A percentile compares a stretch with the other conserved stretches of the same genome.
These are phyloP conservation scores for Zoysia pacifica DNA, from an alignment of 176 grass and related monocot genomes.

Conservation along the genomic window DNA sequence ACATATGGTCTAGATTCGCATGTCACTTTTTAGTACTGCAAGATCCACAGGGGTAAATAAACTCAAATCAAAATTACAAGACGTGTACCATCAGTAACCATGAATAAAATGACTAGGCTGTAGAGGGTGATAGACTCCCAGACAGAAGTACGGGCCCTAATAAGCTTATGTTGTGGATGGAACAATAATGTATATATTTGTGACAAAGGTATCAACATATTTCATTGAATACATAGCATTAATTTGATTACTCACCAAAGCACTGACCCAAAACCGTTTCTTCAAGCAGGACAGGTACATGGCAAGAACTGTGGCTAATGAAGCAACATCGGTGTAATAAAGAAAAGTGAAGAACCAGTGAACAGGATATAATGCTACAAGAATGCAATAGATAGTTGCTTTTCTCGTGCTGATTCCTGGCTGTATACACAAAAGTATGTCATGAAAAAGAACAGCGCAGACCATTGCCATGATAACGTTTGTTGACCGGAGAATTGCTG, in stretches of 20 bases:
- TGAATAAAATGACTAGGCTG: background rate
- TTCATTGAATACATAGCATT: slow-evolving; percentile 9
- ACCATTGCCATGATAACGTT: slow-evolving; percentile 69
- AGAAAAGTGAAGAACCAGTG: slow-evolving; percentile 97
- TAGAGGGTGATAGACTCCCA: background rate
- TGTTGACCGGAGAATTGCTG: slow-evolving; percentile 73
- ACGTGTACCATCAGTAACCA: background rate
- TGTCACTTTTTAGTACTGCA: background rate
- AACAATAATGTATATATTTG: background rate
- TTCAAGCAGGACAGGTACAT: slow-evolving; percentile 86
- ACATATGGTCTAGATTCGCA: background rate
- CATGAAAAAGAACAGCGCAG: slow-evolving; percentile 74
- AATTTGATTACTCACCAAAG: slow-evolving; percentile 58
- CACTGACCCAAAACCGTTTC: slow-evolving; percentile 71
- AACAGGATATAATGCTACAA: slow-evolving; percentile 70
- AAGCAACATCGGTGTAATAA: slow-evolving; percentile 89
- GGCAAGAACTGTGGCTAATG: slow-evolving; percentile 81
- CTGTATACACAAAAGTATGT: slow-evolving; percentile 64
- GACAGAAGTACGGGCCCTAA: background rate
- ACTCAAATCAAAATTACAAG: slow-evolving; percentile 3
- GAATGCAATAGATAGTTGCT: slow-evolving; percentile 65
- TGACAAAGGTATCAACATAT: slow-evolving; percentile 5
- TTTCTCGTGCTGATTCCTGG: slow-evolving; percentile 66
- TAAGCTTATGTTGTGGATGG: background rate
- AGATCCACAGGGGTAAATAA: background rate